phyloP scores from a whole-genome alignment of 1,284 basidiomycete genomes.

The Boletus smithii region DNA sequence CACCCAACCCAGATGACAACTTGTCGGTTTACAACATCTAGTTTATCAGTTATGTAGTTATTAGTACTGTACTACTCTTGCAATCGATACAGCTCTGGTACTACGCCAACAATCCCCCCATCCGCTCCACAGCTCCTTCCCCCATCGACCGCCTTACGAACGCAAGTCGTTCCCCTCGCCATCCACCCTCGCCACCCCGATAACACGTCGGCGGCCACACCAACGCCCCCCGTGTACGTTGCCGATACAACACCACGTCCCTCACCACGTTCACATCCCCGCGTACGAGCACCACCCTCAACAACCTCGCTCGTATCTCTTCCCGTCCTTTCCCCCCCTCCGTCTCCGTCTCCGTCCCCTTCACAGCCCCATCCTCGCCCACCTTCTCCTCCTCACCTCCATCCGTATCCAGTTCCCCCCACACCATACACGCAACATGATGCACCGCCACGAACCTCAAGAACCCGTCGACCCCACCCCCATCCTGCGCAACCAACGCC shows the following conservation, averaged over 20 bases:
- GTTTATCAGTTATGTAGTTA: no score
- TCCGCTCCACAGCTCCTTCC: conserved; percentile 5
- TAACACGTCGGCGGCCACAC: conserved; percentile 43
- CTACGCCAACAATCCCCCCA: conserved; percentile 8
- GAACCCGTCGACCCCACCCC: conserved; percentile 54
- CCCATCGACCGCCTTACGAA: conserved; percentile 17
- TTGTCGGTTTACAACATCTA: no score
- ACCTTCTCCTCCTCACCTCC: no score
- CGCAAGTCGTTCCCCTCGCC: conserved; percentile 16
- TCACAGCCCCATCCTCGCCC: background rate
- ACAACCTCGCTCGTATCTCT: conserved; percentile 40
- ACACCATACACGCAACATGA: conserved; percentile 75
- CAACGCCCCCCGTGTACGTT: conserved; percentile 29
- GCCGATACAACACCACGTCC: conserved; percentile 55
- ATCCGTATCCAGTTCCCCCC: conserved; percentile 51
- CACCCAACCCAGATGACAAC: no score
- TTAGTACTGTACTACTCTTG: no score
- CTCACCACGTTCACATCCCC: conserved; percentile 46
- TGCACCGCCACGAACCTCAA: conserved; percentile 72
- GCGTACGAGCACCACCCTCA: conserved; percentile 52
- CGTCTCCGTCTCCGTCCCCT: no score
- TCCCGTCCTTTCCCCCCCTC: no score
- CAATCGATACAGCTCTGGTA: no score
- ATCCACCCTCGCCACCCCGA: conserved; percentile 23
- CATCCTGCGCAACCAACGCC: conserved; percentile 38